A percentile compares a stretch with the other conserved stretches of the same genome.
These are phyloP conservation scores for Umbilicaria muhlenbergii DNA, from an alignment of 495 filamentous ascomycete species.

Conservation along the genomic window DNA sequence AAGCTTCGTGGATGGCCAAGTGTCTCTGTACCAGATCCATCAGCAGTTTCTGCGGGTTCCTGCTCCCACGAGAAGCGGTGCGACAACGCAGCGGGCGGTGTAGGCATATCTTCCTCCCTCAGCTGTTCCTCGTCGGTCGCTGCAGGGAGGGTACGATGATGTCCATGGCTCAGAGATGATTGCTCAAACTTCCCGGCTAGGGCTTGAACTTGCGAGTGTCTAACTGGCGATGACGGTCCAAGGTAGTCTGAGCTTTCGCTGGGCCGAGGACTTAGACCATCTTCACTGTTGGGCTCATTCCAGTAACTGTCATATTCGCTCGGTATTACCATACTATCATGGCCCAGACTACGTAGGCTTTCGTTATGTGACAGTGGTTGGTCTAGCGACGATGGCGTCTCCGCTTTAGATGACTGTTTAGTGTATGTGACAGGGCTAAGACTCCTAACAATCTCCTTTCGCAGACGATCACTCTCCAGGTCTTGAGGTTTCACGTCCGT, in stretches of 20 bases:
- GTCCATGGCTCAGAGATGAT: no score
- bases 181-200: no score
- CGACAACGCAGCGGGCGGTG: conserved; percentile 8
- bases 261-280: not conserved
- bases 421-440: conserved; percentile 31
- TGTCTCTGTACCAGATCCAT: not conserved
- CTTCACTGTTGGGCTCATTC: conserved; percentile 24
- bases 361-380: conserved; percentile 2
- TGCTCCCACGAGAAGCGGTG: conserved; percentile 40
- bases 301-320: conserved; percentile 46
- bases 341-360: conserved; percentile 4
- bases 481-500: conserved; percentile 41
- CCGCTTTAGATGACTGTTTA: no score
- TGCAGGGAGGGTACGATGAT: no score
- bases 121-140: conserved; percentile 2
- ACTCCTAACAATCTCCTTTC: conserved; percentile 70
- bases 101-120: conserved; percentile 9
- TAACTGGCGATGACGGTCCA: no score
- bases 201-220: no score
- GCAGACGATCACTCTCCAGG: conserved; percentile 59
- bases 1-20: no score
- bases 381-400: not conserved
- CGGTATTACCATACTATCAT: conserved; percentile 35
- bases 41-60: conserved; percentile 14
- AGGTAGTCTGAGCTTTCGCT: no score